Percentiles rank a stretch among this genome's conserved stretches.
Evolutionary conservation across 2,329 filamentous ascomycete species (phyloP).

Genomic region (Aspergillus ochraceoroseus): DNA sequence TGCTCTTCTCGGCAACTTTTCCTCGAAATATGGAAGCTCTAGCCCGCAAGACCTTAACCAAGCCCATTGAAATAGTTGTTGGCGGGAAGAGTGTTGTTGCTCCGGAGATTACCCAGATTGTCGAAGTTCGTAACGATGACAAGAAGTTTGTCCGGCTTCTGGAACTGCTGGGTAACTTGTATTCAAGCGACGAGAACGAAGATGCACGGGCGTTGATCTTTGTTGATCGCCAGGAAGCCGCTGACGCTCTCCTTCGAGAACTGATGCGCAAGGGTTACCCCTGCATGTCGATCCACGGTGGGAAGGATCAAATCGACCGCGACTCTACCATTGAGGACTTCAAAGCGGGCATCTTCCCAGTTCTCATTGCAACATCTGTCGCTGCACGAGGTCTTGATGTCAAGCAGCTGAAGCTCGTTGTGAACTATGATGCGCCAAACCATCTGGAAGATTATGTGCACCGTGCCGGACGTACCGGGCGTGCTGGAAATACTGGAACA

Average conservation of each 20-base stretch:
- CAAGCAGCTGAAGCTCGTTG: constrained; percentile 88
- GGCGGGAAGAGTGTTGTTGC: constrained; percentile 71
- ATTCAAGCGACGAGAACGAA: constrained; percentile 67
- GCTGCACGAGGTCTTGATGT: constrained; percentile 93
- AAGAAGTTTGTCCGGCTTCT: constrained; percentile 80
- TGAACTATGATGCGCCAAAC: constrained; percentile 92
- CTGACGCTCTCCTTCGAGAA: constrained; percentile 72
- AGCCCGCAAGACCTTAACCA: constrained; percentile 79
- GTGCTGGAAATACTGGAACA: constrained; percentile 89
- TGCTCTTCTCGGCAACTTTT: constrained; percentile 95
- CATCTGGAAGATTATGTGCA: constrained; percentile 97
- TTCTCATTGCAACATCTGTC: constrained; percentile 91
- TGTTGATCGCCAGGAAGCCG: constrained; percentile 85
- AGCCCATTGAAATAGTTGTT: constrained; percentile 85
- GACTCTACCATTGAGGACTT: constrained; percentile 91
- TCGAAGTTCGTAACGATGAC: constrained; percentile 77
- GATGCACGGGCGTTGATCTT: constrained; percentile 88
- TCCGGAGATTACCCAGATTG: constrained; percentile 77
- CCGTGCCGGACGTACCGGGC: constrained; percentile 84
- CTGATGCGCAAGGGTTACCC: constrained; percentile 79
- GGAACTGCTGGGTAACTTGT: constrained; percentile 80
- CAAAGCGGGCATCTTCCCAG: constrained; percentile 82
- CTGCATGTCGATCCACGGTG: constrained; percentile 89
- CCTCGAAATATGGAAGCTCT: constrained; percentile 86
- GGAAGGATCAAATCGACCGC: constrained; percentile 87